Evolutionary conservation across 1,284 basidiomycete genomes (phyloP).

Genomic region (Fomitopsis palustris): DNA sequence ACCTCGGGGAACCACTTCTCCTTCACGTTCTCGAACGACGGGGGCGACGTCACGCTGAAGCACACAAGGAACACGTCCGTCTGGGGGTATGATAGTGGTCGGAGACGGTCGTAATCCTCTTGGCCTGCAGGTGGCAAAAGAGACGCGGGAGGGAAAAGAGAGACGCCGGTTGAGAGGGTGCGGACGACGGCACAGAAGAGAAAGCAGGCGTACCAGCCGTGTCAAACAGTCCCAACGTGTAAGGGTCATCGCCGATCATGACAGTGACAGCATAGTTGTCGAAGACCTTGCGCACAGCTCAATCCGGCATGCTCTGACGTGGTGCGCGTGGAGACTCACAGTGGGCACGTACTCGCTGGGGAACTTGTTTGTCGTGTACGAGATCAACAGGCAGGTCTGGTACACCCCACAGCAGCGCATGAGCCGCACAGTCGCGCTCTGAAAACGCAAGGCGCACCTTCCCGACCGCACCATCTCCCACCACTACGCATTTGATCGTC

Average conservation of each 20-base stretch:
- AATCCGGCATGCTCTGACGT: conserved; percentile 13
- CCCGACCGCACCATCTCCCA: conserved; percentile 99
- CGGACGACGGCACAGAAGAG: conserved; percentile 3
- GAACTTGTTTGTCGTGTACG: conserved; percentile 99
- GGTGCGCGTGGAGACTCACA: conserved; percentile 49
- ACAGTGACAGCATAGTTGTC: conserved; percentile 99
- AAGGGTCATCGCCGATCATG: conserved; percentile 99
- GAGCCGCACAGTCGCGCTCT: neutral
- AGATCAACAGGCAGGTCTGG: conserved; percentile 97
- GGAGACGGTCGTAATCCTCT: conserved; percentile 99
- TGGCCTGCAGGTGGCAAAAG: conserved; percentile 62
- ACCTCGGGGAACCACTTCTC: conserved; percentile 99
- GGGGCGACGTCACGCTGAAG: conserved; percentile 98
- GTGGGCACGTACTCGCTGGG: conserved; percentile 99
- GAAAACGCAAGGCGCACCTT: conserved; percentile 64
- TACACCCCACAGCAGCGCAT: neutral
- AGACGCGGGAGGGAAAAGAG: conserved; percentile 7
- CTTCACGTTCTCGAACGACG: conserved; percentile 99
- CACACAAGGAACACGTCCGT: conserved; percentile 99
- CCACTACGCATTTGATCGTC: conserved; percentile 97
- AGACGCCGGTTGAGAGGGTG: neutral
- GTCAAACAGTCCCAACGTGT: conserved; percentile 98
- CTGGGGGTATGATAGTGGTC: conserved; percentile 98
- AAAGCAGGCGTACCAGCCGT: conserved; percentile 71
- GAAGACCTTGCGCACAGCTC: conserved; percentile 65